Base-by-base conservation (phyloP, 164 flowering plant species). In the Tetrastigma voinierianum region DNA sequence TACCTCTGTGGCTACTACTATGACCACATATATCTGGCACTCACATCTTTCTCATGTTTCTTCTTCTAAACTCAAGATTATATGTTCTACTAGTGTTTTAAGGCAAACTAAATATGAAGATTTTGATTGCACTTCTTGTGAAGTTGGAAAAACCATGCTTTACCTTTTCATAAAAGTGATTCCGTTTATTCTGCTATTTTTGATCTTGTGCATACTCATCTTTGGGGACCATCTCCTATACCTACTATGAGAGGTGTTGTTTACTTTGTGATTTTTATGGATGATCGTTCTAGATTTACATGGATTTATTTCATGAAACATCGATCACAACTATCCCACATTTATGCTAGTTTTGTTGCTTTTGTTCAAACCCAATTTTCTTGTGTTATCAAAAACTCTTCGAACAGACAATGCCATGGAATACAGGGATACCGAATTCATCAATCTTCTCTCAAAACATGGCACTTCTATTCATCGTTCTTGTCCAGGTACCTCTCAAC, bases 301-400 rank as follows among this genome's bases (percentile, higher is more conserved):
- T 32, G 40, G 40, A 32, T 32, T 32, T 32, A 32, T 32, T 1
- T 32, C 6, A 32, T 32, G 40, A n/a, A n/a, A n/a, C n/a, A 63
- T 17, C 12, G 24, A 19, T 70, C 57, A 25, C 46, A 56, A 7
- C 7, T 54, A 17, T 16, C 2, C 0, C 0, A 61, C 0, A n/a
- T 57, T 12, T 32, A 40, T 47, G 10, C 23, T 46, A 9, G 0
- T 2, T 67, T 75, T 62, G 18, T 14, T 1, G 32, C 18, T 4
- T 54, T 55, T 62, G 55, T 67, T 6, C 14, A 66, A 57, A 70
- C 62, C 25, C 66, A 70, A 13, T 67, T 70, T 53, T 18, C 48
- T 17, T 2, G 0, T 2, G 12, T 1, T 9, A 66, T n/a, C 61
- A n/a, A 69, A 74, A 54, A 51, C 43, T n/a, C 15, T 74, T 58